Evolutionary conservation across 1,284 basidiomycete species (phyloP).

Genomic region (Meira nashicola): DNA sequence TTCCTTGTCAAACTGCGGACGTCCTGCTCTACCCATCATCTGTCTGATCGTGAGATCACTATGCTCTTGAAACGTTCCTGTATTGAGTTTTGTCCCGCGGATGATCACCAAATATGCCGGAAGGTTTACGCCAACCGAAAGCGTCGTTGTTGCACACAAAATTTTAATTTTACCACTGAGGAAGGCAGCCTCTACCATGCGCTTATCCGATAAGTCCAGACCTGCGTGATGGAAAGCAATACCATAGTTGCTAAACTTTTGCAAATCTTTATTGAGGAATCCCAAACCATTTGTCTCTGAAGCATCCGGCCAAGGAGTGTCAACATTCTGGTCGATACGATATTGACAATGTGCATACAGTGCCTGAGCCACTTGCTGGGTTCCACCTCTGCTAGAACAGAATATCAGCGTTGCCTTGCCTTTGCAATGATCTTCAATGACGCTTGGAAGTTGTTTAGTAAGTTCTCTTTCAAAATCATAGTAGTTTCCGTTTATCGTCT

Average conservation of each 20-base stretch:
- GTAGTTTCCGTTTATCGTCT: not conserved
- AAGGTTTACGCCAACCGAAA: slow-evolving; percentile 82
- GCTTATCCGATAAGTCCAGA: slow-evolving; percentile 67
- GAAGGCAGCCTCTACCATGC: slow-evolving; percentile 67
- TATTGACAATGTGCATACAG: too few species aligned
- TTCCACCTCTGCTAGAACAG: slow-evolving; percentile 57
- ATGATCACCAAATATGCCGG: slow-evolving; percentile 51
- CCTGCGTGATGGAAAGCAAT: slow-evolving; percentile 85
- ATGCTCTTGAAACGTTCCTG: slow-evolving; percentile 6
- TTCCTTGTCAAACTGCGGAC: slow-evolving; percentile 77
- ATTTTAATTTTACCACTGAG: slow-evolving; percentile 64
- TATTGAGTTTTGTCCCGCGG: slow-evolving; percentile 24
- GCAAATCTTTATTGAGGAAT: too few species aligned
- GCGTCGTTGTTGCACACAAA: slow-evolving; percentile 60
- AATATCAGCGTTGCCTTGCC: slow-evolving; percentile 36
- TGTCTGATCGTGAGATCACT: slow-evolving; percentile 41
- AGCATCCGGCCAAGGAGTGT: too few species aligned
- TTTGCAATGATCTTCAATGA: slow-evolving; percentile 29
- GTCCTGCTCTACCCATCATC: slow-evolving; percentile 72
- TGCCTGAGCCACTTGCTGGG: slow-evolving; percentile 62
- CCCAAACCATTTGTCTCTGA: too few species aligned
- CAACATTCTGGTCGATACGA: too few species aligned
- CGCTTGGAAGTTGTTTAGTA: slow-evolving; percentile 67
- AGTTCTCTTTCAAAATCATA: slow-evolving; percentile 65
- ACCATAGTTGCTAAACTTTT: slow-evolving; percentile 53